Conservation (phyloP, 768 basidiomycete species). For the Paxillus involutus region DNA sequence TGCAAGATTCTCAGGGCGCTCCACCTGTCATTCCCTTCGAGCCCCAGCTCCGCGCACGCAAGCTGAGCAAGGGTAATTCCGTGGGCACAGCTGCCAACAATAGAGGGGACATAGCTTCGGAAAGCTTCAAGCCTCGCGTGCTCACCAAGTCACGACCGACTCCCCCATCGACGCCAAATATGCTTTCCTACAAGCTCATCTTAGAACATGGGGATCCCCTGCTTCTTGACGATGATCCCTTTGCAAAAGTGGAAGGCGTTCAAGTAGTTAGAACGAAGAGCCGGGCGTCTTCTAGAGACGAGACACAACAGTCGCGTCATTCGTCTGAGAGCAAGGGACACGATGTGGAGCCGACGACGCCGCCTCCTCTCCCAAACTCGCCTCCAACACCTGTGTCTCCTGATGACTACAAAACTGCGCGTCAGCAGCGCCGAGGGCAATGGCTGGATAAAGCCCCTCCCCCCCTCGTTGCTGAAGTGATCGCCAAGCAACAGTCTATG, state of each 20-base stretch:
- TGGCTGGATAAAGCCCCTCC: constrained; percentile 41
- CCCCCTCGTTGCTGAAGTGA: constrained; percentile 30
- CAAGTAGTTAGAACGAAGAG: constrained; percentile 37
- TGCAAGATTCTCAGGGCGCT: background rate
- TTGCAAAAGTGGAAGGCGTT: constrained; percentile 56
- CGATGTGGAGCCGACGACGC: background rate
- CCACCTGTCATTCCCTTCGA: constrained; percentile 8
- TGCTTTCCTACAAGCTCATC: constrained; percentile 9
- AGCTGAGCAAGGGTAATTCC: constrained; percentile 16
- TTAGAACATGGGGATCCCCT: constrained; percentile 19
- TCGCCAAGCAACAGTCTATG: constrained; percentile 21
- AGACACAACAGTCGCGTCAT: background rate
- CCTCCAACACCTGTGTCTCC: constrained; percentile 26
- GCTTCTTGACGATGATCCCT: constrained; percentile 39
- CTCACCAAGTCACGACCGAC: constrained; percentile 33
- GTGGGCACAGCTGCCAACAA: background rate
- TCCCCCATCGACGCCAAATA: constrained; percentile 29
- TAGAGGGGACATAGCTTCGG: constrained; percentile 12
- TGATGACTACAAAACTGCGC: constrained; percentile 40
- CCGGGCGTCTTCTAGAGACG: constrained; percentile 3
- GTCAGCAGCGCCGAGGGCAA: constrained; percentile 39
- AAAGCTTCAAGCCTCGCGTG: constrained; percentile 21
- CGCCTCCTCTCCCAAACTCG: background rate
- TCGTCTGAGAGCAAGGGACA: constrained; percentile 4
- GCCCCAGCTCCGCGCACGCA: constrained; percentile 10